These are phyloP conservation scores for Volvox carteri DNA, from an alignment of 163 green algal genomes.

Conservation along the genomic window DNA sequence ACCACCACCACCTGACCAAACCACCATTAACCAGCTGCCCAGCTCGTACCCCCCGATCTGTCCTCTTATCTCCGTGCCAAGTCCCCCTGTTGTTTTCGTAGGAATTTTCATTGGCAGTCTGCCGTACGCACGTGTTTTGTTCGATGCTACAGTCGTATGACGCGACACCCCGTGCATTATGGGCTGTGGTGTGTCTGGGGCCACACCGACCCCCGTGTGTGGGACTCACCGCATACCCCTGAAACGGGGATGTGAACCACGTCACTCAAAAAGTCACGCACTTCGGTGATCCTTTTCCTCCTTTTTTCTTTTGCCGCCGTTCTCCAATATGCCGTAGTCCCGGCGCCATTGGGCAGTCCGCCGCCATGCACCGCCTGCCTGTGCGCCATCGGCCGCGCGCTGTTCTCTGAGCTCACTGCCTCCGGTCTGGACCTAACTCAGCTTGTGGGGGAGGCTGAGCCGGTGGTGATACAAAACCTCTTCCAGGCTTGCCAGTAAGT, in stretches of 20 bases:
- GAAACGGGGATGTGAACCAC: too few relatives aligned
- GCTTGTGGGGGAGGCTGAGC: background rate
- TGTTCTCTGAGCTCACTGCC: background rate
- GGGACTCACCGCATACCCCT: too few relatives aligned
- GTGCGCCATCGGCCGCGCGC: slow-evolving; percentile 39
- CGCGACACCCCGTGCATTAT: too few relatives aligned
- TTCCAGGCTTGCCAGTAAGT: slow-evolving; percentile 52
- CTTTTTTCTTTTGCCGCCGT: background rate
- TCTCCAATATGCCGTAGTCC: background rate
- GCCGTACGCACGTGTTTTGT: background rate
- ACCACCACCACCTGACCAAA: background rate
- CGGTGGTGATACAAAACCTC: background rate
- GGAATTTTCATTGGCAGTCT: background rate
- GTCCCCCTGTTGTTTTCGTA: background rate
- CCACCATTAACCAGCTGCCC: background rate
- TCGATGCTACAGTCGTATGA: too few relatives aligned
- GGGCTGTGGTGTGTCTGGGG: too few relatives aligned
- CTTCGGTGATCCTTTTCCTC: background rate
- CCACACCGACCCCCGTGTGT: background rate
- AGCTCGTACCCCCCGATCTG: background rate
- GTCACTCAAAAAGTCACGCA: background rate
- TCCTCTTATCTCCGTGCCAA: background rate
- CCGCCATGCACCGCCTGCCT: slow-evolving; percentile 43
- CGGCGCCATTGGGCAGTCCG: background rate
- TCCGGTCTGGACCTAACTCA: slow-evolving; percentile 8